Evolutionary conservation across 768 basidiomycete species (phyloP).

Genomic region (Rhodotorula toruloides): DNA sequence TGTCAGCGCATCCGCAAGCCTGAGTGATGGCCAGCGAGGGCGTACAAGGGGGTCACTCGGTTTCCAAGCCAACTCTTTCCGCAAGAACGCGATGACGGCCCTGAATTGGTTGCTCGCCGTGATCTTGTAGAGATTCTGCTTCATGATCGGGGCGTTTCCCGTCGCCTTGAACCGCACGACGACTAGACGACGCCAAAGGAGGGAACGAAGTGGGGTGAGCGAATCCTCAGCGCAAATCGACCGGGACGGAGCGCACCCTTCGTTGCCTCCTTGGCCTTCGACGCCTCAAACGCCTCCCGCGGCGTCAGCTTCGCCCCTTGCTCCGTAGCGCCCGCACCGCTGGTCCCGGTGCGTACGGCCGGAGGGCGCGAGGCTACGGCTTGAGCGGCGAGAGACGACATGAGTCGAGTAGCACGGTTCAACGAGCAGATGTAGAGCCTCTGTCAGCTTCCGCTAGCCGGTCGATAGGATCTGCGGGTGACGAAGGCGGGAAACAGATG

Average conservation of each 20-base stretch:
- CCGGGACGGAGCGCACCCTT: constrained; percentile 45
- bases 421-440: too few relatives aligned
- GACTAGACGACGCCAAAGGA: constrained; percentile 53
- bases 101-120: constrained; percentile 90
- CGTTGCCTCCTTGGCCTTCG: constrained; percentile 42
- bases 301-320: constrained; percentile 45
- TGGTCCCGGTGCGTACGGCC: neutral
- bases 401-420: too few relatives aligned
- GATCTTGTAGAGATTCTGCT: constrained; percentile 97
- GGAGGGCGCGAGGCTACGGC: neutral
- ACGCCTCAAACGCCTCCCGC: neutral
- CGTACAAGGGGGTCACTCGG: constrained; percentile 75
- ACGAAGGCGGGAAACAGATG: too few relatives aligned
- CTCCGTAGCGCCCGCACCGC: neutral
- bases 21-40: neutral
- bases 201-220: neutral
- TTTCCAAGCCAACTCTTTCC: constrained; percentile 84
- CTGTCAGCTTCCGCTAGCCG: too few relatives aligned
- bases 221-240: neutral
- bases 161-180: constrained; percentile 96
- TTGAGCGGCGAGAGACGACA: neutral
- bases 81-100: constrained; percentile 85
- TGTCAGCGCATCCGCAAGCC: neutral
- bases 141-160: constrained; percentile 97
- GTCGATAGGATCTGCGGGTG: too few relatives aligned